These are phyloP conservation scores for Datura wrightii DNA, from an alignment of 257 asterid genomes.

Conservation along the genomic window DNA sequence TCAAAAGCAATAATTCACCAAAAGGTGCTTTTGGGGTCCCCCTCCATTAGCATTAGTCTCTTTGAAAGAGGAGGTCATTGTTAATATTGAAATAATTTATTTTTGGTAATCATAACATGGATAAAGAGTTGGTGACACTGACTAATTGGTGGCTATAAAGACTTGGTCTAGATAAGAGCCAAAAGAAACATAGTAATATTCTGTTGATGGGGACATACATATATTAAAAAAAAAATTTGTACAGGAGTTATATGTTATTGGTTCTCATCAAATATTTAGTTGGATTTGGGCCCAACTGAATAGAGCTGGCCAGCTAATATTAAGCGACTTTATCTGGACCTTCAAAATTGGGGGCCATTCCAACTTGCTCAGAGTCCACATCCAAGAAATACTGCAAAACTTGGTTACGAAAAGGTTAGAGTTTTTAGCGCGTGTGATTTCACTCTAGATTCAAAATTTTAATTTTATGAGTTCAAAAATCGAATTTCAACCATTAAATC, in stretches of 20 bases:
- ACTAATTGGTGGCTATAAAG: neutral
- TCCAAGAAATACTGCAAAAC: neutral
- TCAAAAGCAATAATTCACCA: conserved; percentile 6
- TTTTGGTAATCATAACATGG: conserved; percentile 22
- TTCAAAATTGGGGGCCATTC: neutral
- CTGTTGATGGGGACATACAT: neutral
- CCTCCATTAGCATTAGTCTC: conserved; percentile 17
- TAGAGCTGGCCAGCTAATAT: conserved; percentile 22
- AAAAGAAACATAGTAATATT: neutral
- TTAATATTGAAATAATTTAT: neutral
- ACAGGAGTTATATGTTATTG: neutral
- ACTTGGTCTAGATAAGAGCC: neutral
- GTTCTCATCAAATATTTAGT: conserved; percentile 7
- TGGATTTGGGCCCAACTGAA: conserved; percentile 17
- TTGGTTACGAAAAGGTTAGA: neutral
- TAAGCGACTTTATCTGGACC: neutral
- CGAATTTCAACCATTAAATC: neutral
- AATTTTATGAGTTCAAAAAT: neutral
- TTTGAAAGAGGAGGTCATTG: neutral
- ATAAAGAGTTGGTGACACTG: neutral
- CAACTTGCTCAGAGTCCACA: neutral
- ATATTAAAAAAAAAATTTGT: no score
- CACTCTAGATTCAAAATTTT: neutral
- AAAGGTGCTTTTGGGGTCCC: neutral
- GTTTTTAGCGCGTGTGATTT: neutral